Base-by-base conservation (phyloP, 495 filamentous ascomycete genomes). In the Rostrohypoxylon terebratum region DNA sequence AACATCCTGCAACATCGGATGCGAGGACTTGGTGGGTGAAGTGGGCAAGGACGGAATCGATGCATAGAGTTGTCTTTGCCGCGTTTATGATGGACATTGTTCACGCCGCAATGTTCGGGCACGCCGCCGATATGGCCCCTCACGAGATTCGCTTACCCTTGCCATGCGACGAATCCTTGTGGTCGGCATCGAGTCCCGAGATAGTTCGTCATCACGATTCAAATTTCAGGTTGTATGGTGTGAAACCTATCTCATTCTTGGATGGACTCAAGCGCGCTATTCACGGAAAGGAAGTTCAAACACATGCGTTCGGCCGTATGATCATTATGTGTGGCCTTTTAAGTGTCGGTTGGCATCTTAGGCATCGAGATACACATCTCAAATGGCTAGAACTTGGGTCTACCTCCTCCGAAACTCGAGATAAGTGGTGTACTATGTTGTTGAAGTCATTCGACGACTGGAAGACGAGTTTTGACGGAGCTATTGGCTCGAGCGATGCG, bases 21-120 rank as follows among this genome's bases (percentile, higher is more conserved):
- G 89, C 90, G 0, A 93, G 97, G 60, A 92, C 95, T 51, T 95
- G 91, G 82, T 99, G 96, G 96, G 90, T 92, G 66, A 90, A 94
- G 57, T 99, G 96, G 96, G 96, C 97, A 61, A 92, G 93, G 31
- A 93, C 93, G 5, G 96, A 99, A 78, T 92, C 95, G 1, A 97
- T 94, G 63, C 89, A 94, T 57, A 89, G 96, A 42, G 93, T 92
- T 0, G 96, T 95, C 0, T 99, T 98, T 82, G 96, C 92, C 1
- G 95, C 96, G 2, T 99, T 98, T 77, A 93, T 98, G 66, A 87
- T 97, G 71, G 96, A 99, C 77, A 93, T 94, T 8, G 92, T 93
- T 11, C 96, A 99, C 77, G 94, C 95, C 9, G 97, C 93, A 16
- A 97, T 99, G 92, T 99, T 98, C 74, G 96, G 96, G 0, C 96